These are phyloP conservation scores for Avena insularis DNA, from an alignment of 176 grass and related monocot genomes.

Conservation along the genomic window DNA sequence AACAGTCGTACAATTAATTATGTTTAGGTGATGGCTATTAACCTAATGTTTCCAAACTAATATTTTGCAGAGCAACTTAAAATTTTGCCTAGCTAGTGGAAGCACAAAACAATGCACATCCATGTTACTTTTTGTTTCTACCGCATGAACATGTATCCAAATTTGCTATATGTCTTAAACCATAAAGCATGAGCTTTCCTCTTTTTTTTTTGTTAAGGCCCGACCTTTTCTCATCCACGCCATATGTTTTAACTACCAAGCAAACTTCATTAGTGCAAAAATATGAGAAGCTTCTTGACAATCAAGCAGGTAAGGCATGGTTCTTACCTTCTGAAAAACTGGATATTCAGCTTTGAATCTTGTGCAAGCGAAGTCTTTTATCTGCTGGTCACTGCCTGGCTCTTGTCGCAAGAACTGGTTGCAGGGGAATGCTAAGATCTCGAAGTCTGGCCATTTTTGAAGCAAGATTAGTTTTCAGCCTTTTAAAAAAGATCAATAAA, in stretches of 20 bases:
- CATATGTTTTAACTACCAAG: not conserved
- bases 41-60: not conserved
- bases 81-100: constrained; percentile 17
- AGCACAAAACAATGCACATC: not conserved
- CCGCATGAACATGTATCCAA: not conserved
- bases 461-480: constrained; percentile 25
- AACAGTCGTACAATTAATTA: not conserved
- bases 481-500: constrained; percentile 8
- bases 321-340: constrained; percentile 90
- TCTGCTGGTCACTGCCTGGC: constrained; percentile 65
- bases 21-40: constrained; percentile 9
- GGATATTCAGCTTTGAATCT: constrained; percentile 95
- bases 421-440: constrained; percentile 96
- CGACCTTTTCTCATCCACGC: no score
- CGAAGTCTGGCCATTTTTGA: constrained; percentile 69
- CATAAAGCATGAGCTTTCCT: not conserved
- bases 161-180: not conserved
- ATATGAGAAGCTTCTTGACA: constrained; percentile 16
- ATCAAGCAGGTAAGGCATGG: not conserved
- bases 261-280: constrained; percentile 4
- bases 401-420: constrained; percentile 95
- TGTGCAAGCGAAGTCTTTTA: constrained; percentile 86
- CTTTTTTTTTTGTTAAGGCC: no score
- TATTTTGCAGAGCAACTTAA: not conserved
- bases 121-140: constrained; percentile 12